Evolutionary conservation across 106 monocot genomes (phyloP).

Genomic region (Dendrobium officinale): DNA sequence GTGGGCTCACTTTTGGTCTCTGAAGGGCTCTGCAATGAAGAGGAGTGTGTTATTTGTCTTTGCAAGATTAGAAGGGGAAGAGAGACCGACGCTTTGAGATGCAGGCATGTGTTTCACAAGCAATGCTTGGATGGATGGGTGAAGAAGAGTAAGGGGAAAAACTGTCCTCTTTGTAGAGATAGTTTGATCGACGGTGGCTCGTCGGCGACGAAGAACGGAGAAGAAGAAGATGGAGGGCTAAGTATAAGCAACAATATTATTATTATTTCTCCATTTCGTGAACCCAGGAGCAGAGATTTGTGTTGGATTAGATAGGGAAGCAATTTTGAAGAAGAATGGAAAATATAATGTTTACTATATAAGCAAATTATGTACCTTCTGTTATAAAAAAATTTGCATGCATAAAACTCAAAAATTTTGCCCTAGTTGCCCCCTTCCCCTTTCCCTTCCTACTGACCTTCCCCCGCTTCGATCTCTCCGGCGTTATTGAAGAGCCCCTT

Average conservation of each 20-base stretch:
- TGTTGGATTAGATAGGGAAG: constrained; percentile 1
- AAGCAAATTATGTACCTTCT: too few species aligned
- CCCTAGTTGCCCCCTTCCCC: too few species aligned
- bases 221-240: background rate
- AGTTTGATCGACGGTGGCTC: background rate
- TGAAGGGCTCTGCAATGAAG: background rate
- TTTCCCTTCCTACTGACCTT: too few species aligned
- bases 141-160: background rate
- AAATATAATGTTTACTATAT: too few species aligned
- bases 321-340: background rate
- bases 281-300: background rate
- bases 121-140: background rate
- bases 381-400: too few species aligned
- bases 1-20: background rate
- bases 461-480: too few species aligned
- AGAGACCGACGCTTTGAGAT: background rate
- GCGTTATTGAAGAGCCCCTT: too few species aligned
- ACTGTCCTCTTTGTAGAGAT: background rate
- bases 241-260: background rate
- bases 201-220: background rate
- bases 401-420: too few species aligned
- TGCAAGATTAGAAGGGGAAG: background rate
- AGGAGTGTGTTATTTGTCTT: background rate
- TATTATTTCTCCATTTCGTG: background rate
- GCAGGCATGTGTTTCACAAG: constrained; percentile 9